Evolutionary conservation across 345 rosid species (phyloP).

Genomic region (Turnera subulata): DNA sequence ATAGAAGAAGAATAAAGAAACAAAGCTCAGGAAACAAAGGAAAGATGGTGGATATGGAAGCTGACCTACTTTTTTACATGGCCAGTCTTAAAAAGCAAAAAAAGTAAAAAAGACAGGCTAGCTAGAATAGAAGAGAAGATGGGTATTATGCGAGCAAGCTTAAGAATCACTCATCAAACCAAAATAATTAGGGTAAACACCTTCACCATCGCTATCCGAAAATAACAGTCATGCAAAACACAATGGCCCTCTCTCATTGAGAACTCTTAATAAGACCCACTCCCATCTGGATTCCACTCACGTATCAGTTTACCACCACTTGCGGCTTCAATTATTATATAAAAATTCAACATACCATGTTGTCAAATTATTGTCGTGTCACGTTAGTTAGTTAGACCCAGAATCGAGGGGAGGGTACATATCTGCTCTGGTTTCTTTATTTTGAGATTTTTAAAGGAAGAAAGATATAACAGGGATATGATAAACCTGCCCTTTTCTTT

Average conservation of each 20-base stretch:
- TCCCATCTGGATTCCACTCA: conserved; percentile 24
- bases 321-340: conserved; percentile 18
- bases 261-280: conserved; percentile 17
- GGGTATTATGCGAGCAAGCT: conserved; percentile 25
- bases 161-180: conserved; percentile 22
- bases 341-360: neutral
- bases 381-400: too few relatives aligned
- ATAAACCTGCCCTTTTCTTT: too few relatives aligned
- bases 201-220: neutral
- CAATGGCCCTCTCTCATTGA: neutral
- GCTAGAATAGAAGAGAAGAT: neutral
- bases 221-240: neutral
- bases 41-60: conserved; percentile 11
- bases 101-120: neutral
- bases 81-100: conserved; percentile 5
- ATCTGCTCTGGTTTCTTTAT: too few relatives aligned
- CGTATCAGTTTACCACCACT: conserved; percentile 15
- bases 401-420: too few relatives aligned
- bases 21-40: neutral
- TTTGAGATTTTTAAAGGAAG: too few relatives aligned
- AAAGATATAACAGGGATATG: too few relatives aligned
- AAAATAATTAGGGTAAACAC: conserved; percentile 5
- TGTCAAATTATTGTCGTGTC: conserved; percentile 11
- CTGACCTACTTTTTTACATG: conserved; percentile 8
- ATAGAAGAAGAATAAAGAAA: neutral